Conservation (phyloP, 164 flowering plant genomes). For the Vitis rupestris region DNA sequence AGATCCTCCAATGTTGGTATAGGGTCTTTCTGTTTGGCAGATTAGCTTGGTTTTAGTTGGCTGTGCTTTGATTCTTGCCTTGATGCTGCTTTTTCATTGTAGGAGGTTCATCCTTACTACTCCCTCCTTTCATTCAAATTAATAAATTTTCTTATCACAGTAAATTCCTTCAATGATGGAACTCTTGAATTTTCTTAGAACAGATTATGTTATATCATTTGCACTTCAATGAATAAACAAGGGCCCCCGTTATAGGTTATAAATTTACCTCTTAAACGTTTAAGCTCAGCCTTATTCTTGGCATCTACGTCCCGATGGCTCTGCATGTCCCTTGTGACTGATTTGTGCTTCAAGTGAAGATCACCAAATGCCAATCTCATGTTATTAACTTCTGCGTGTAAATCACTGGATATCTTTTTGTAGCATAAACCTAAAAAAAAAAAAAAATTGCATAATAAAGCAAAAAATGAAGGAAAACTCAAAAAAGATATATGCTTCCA, state of each 20-base stretch:
- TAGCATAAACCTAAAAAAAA: slow-evolving; percentile 44
- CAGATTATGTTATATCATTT: too few relatives aligned
- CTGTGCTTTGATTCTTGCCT: too few relatives aligned
- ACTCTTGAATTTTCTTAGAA: too few relatives aligned
- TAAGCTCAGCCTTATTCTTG: slow-evolving; percentile 66
- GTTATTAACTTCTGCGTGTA: slow-evolving; percentile 51
- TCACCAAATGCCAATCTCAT: slow-evolving; percentile 50
- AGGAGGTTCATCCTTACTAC: too few relatives aligned
- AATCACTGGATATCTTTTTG: slow-evolving; percentile 37
- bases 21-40: too few relatives aligned
- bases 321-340: slow-evolving; percentile 51
- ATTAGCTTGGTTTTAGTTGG: too few relatives aligned
- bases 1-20: too few relatives aligned
- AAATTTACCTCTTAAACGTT: slow-evolving; percentile 59
- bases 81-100: too few relatives aligned
- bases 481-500: neutral
- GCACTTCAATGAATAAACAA: too few relatives aligned
- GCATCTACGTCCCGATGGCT: slow-evolving; percentile 52
- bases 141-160: too few relatives aligned
- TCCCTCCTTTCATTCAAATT: too few relatives aligned
- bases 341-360: slow-evolving; percentile 70
- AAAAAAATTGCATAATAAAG: slow-evolving; percentile 2
- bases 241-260: neutral
- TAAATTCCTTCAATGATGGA: neutral
- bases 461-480: slow-evolving; percentile 8